Evolutionary conservation across 176 grass and related monocot species (phyloP), one percentile per base, ranked within the genome.

Genomic region (Hsuehochloa calcarea): DNA sequence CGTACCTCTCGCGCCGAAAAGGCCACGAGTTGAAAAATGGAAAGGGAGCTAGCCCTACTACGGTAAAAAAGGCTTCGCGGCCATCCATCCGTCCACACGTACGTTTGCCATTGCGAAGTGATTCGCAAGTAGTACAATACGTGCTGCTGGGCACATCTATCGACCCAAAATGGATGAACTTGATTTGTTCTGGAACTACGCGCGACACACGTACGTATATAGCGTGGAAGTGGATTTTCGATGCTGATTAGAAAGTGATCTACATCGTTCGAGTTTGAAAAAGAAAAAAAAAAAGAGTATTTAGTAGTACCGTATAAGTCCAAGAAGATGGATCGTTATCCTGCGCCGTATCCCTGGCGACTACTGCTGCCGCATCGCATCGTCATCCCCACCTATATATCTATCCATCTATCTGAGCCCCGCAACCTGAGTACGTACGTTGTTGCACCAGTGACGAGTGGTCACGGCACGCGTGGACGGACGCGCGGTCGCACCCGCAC

Each of bases 291-390:
- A 29, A 29, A 1, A 29, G 29, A 34, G 31, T 44, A 37, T 12
- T 74, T 54, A 3, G 3, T 3, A 60, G 56, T 10, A 4, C 56
- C 8, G 46, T 50, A 37, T 72, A 41, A 3, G 14, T 60, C 43
- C 84, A 86, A 85, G 29, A 46, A 4, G 47, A 15, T 2, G 47
- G 61, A 47, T 85, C 5, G 26, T 44, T 34, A 47, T 62, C 74
- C 74, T 85, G 83, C 74, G 4, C 50, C 45, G 70, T 75, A 85
- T 70, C 82, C 22, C 51, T 27, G 56, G 45, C 45, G 8, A 23
- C 69, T 22, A 23, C 65, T 19, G 47, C 3, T 20, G 26, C 29
- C 29, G 29, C 31, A 34, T 34, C 29, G 29, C 31, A 34, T 34
- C 35, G 1, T 19, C 43, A 58, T 22, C 8, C 55, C 50, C 17